A percentile compares a stretch with the other conserved stretches of the same genome.
phyloP scores from a whole-genome alignment of 2,329 filamentous ascomycete species.

The Trichoderma sp. region DNA sequence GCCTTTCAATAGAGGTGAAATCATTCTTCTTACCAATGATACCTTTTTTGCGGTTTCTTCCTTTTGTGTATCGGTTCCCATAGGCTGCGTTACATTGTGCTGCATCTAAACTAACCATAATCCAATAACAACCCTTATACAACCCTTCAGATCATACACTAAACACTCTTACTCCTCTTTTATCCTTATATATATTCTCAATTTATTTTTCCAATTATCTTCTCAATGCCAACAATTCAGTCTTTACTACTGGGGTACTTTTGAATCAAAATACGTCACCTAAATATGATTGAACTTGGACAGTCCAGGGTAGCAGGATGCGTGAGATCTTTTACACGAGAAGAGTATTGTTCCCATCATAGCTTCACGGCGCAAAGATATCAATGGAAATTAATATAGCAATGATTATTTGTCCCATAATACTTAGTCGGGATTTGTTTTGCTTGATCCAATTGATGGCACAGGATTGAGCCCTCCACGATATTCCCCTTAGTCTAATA shows the following conservation, averaged over 20 bases:
- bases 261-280: not conserved
- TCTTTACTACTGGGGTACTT: not conserved
- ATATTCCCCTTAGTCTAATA: not conserved
- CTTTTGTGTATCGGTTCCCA: not conserved
- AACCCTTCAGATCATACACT: too few species aligned
- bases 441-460: not conserved
- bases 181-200: too few species aligned
- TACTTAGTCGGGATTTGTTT: not conserved
- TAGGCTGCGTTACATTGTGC: not conserved
- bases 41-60: not conserved
- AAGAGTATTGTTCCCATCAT: too few species aligned
- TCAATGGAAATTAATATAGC: not conserved
- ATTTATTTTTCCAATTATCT: not conserved
- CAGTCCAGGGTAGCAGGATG: not conserved
- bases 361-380: not conserved
- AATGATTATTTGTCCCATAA: not conserved
- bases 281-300: not conserved
- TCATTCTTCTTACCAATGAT: not conserved
- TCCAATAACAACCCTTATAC: not conserved
- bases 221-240: not conserved
- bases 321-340: not conserved
- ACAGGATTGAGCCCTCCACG: not conserved
- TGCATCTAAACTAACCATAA: not conserved
- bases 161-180: too few species aligned
- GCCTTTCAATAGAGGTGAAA: not conserved